A percentile compares a stretch with the other conserved stretches of the same genome.
These are phyloP conservation scores for Candida silvicultrix DNA, from an alignment of 805 yeast species.

Conservation along the genomic window DNA sequence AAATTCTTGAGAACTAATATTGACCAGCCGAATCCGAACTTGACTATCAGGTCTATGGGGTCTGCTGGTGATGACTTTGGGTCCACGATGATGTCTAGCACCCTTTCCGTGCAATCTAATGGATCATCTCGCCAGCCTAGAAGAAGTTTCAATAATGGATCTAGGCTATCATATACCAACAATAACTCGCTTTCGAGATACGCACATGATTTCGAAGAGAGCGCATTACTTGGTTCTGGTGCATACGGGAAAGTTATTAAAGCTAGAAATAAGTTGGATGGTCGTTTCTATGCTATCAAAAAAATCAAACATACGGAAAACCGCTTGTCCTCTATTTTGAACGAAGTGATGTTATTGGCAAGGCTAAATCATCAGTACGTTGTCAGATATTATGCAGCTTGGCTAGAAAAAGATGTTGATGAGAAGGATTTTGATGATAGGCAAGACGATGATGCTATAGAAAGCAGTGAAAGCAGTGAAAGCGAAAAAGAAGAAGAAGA, in stretches of 20 bases:
- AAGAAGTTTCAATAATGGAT: slow-evolving; percentile 35
- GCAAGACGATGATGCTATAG: slow-evolving; percentile 22
- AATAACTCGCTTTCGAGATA: slow-evolving; percentile 51
- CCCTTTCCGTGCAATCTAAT: slow-evolving; percentile 23
- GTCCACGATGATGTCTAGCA: slow-evolving; percentile 12
- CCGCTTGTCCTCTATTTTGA: slow-evolving; percentile 72
- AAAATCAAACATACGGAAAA: slow-evolving; percentile 80
- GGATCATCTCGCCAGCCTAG: slow-evolving; percentile 20
- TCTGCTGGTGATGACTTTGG: slow-evolving; percentile 12
- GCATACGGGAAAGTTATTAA: slow-evolving; percentile 99
- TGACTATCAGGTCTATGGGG: slow-evolving; percentile 8
- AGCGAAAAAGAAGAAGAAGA: slow-evolving; percentile 15
- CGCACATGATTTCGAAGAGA: slow-evolving; percentile 91
- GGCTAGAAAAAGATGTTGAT: slow-evolving; percentile 75
- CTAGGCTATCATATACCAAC: slow-evolving; percentile 28
- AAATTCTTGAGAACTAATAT: slow-evolving; percentile 75
- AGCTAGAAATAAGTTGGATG: slow-evolving; percentile 89
- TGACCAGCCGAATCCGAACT: slow-evolving; percentile 27
- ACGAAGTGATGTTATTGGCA: slow-evolving; percentile 89
- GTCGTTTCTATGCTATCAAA: slow-evolving; percentile 90
- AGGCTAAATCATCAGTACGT: slow-evolving; percentile 92
- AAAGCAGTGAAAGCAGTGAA: slow-evolving; percentile 10
- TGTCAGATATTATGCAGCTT: slow-evolving; percentile 93
- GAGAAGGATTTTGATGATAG: slow-evolving; percentile 28
- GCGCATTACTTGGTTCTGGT: slow-evolving; percentile 85